These are phyloP conservation scores for Truncatella angustata DNA, from an alignment of 2,329 filamentous ascomycete species.

Conservation along the genomic window DNA sequence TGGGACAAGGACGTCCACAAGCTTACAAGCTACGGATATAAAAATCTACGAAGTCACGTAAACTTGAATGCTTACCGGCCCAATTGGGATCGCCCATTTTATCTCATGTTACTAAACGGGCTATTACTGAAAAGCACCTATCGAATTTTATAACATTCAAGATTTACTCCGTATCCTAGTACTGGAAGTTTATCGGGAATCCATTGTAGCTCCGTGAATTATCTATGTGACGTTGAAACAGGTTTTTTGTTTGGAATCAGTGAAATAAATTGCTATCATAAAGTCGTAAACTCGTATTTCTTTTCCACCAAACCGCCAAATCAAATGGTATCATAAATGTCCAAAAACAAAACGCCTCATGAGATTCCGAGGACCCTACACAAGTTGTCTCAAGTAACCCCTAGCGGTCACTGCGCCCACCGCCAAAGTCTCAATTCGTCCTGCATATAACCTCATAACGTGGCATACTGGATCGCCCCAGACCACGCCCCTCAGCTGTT, in stretches of 20 bases:
- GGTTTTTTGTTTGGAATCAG: neutral
- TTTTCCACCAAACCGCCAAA: neutral
- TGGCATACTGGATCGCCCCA: conserved; percentile 84
- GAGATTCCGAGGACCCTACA: neutral
- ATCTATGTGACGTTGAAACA: no score
- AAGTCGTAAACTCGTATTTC: neutral
- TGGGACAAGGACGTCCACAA: no score
- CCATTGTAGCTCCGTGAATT: no score
- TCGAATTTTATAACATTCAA: no score
- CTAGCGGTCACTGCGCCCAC: conserved; percentile 61
- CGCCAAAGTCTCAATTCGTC: conserved; percentile 68
- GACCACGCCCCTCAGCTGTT: conserved; percentile 65
- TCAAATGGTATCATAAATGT: conserved; percentile 7
- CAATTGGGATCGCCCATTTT: no score
- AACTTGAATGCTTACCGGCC: no score
- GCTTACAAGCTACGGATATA: no score
- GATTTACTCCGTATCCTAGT: no score
- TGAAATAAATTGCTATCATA: neutral
- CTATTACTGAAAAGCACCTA: no score
- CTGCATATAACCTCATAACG: conserved; percentile 75
- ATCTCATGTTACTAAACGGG: no score
- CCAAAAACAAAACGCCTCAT: conserved; percentile 1
- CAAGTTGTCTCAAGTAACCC: conserved; percentile 14
- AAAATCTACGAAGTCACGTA: no score
- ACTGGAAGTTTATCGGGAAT: no score